These are phyloP conservation scores for Clarireedia sp. DNA, from an alignment of 2,329 filamentous ascomycete genomes.

Conservation along the genomic window DNA sequence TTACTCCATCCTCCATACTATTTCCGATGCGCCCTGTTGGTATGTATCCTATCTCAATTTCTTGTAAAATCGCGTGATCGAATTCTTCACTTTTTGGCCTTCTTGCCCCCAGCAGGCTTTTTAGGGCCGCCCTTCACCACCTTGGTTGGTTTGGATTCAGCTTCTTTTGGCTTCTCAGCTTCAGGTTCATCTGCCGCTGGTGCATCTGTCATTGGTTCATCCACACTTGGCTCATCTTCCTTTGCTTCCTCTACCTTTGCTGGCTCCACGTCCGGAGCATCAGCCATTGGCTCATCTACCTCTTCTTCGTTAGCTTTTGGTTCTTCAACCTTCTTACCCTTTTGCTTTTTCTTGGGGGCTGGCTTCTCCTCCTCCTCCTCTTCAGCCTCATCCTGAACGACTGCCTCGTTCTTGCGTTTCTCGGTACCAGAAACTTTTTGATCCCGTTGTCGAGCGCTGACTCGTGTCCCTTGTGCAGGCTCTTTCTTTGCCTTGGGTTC, in stretches of 20 bases:
- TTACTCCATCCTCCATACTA: too few species aligned
- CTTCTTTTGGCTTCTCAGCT: not conserved
- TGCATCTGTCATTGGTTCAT: not conserved
- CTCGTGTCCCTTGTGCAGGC: not conserved
- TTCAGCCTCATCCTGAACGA: not conserved
- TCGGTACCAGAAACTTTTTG: not conserved
- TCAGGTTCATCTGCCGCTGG: not conserved
- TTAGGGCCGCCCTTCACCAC: not conserved
- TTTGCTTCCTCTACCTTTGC: too few species aligned
- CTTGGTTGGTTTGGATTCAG: too few species aligned
- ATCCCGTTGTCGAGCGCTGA: not conserved
- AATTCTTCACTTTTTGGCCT: constrained; percentile 4
- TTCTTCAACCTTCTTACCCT: not conserved
- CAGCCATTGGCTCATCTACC: too few species aligned
- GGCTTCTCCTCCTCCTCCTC: not conserved
- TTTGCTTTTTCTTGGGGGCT: not conserved
- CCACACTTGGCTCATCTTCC: too few species aligned
- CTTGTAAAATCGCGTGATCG: too few species aligned
- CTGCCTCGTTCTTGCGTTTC: constrained; percentile 3
- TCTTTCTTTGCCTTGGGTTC: not conserved
- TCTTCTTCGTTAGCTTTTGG: not conserved
- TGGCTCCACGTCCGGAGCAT: too few species aligned
- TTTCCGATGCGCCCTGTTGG: too few species aligned
- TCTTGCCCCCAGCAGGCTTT: not conserved
- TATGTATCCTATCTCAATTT: too few species aligned